Base-by-base conservation (phyloP, 2,329 filamentous ascomycete genomes). In the Beauveria asiatica region DNA sequence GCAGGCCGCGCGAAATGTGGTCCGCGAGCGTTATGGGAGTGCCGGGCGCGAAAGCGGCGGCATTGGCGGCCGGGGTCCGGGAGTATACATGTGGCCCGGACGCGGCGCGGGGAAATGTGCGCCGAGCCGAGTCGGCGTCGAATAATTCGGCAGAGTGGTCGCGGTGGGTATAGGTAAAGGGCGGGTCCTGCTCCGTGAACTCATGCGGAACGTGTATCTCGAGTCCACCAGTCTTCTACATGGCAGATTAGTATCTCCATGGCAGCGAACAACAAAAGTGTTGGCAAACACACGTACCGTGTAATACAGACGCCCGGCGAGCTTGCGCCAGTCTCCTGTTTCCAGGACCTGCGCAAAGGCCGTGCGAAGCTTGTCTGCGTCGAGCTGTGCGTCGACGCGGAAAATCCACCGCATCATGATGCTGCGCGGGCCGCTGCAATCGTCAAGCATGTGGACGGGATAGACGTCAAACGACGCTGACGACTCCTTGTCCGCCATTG, bases 301-400 rank as follows among this genome's bases (percentile, higher is more conserved):
- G 19, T 25, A 46, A 2, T 23, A 53, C n/a, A 80, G 62, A 5
- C 78, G 71, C 6, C 76, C 79, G 0, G 76, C 78, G 1, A 81
- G 63, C 61, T 77, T 78, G 30, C 70, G 71, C 79, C 78, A 81
- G 39, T 75, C 75, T 1, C 73, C 75, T 8, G 71, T 73, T 13
- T 75, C 69, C 8, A 80, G 62, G 16, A 81, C 65, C 16, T 63
- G 66, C 10, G 67, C 65, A 1, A 81, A 66, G 1, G 76, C 65
- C 5, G 48, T 57, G 2, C 68, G 66, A 1, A 81, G 68, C 49
- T 69, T 75, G 0, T 73, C 64, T 0, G 71, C 63, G 59, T 81
- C 77, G 3, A 81, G 70, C 1, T 78, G 75, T 59, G 77, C 74
- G 61, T 80, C 73, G 63, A 80, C 80, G 3, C 70, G 68, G 39